Percentiles rank a stretch among this genome's conserved stretches.
These are phyloP conservation scores for Botrytis fabae DNA, from an alignment of 2,329 filamentous ascomycete species.

Conservation along the genomic window DNA sequence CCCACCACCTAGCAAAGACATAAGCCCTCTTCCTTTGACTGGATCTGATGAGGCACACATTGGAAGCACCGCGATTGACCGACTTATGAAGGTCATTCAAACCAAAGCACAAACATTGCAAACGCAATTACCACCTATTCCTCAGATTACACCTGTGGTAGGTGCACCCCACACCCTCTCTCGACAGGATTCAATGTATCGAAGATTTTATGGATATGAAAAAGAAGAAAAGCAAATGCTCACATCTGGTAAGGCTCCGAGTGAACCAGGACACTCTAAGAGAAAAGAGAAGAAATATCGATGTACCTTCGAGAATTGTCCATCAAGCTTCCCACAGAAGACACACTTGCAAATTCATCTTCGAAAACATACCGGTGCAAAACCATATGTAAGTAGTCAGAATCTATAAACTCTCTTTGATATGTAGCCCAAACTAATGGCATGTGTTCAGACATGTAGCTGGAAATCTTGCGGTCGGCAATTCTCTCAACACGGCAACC, in stretches of 20 bases:
- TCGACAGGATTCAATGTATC: conserved; percentile 22
- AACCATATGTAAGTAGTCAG: conserved; percentile 74
- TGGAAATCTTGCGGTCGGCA: not conserved
- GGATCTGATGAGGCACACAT: conserved; percentile 47
- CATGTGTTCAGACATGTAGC: not conserved
- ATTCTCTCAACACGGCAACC: conserved; percentile 11
- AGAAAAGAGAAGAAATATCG: conserved; percentile 60
- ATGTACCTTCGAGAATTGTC: conserved; percentile 73
- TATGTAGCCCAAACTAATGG: not conserved
- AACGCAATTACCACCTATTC: conserved; percentile 30
- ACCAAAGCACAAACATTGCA: conserved; percentile 53
- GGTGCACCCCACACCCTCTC: conserved; percentile 40
- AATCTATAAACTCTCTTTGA: not conserved
- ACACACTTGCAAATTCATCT: conserved; percentile 91
- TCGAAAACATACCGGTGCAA: conserved; percentile 83
- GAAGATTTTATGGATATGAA: conserved; percentile 18
- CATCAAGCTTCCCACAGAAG: conserved; percentile 84
- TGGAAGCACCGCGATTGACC: conserved; percentile 82
- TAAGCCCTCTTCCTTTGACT: conserved; percentile 22
- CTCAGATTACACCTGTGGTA: conserved; percentile 35
- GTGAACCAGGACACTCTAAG: conserved; percentile 26
- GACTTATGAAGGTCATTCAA: conserved; percentile 86
- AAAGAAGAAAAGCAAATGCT: conserved; percentile 31
- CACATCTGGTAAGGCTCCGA: conserved; percentile 31
- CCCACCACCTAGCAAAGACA: conserved; percentile 21